These are phyloP conservation scores for Pittosporum tobira DNA, from an alignment of 129 eudicot species.

Conservation along the genomic window DNA sequence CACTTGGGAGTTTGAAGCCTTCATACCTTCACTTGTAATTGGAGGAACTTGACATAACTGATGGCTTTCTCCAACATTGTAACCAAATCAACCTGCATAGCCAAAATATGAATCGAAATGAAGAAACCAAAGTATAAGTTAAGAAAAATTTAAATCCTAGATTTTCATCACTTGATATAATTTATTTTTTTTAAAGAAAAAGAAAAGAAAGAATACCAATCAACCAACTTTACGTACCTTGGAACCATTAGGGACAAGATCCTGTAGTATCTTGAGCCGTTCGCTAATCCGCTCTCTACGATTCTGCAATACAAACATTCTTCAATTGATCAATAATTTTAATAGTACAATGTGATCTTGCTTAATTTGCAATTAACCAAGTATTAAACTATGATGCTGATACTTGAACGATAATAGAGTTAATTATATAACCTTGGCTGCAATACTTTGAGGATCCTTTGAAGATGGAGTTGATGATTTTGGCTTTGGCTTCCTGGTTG, in stretches of 20 bases:
- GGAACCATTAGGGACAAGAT: conserved; percentile 95
- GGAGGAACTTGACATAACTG: conserved; percentile 91
- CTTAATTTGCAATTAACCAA: conserved; percentile 12
- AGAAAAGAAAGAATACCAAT: background rate
- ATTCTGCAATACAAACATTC: conserved; percentile 48
- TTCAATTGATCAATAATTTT: background rate
- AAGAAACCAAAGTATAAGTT: background rate
- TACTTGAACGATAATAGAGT: background rate
- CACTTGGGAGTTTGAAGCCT: too few species aligned
- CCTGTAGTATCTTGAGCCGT: conserved; percentile 79
- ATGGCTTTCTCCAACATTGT: conserved; percentile 98
- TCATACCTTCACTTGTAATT: conserved; percentile 97
- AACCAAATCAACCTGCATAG: conserved; percentile 86
- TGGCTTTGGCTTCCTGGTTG: conserved; percentile 52
- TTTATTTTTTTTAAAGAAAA: too few species aligned
- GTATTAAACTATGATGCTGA: background rate
- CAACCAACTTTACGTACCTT: conserved; percentile 51
- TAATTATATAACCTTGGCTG: conserved; percentile 65
- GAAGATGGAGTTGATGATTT: conserved; percentile 39
- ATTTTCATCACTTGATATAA: too few species aligned
- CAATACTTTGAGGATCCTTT: conserved; percentile 94
- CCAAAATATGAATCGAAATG: too few species aligned
- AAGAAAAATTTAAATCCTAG: background rate
- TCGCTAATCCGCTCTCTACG: conserved; percentile 94
- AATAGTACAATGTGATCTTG: background rate